Evolutionary conservation across 352 stramenopile genomes (phyloP), one percentile per base, ranked within the genome.

Genomic region (Globisporangium mamillatum): DNA sequence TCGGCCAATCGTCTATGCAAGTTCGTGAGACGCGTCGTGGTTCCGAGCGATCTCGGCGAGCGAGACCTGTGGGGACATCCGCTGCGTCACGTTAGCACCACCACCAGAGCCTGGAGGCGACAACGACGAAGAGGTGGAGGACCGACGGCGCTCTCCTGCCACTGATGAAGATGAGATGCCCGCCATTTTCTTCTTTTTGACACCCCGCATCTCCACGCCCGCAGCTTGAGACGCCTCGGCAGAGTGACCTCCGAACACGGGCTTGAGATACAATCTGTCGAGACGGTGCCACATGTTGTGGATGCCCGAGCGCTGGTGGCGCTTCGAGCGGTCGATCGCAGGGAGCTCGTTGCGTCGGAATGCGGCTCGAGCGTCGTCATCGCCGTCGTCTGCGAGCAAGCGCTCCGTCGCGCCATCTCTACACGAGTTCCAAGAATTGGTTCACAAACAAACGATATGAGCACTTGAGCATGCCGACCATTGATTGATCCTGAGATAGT

Each of bases 261-360:
- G 85, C 75, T 92, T 93, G 32, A 93, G 69, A 57, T 91, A 91
- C 68, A 81, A 83, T 53, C 89, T 85, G 66, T 93, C 85, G 36
- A 93, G 46, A 3, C 70, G 72, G 52, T 89, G 78, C 85, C 85
- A 93, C 2, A 86, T 56, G 9, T 76, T 74, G 60, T 90, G 81
- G 36, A 93, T 89, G 46, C 84, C 83, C 4, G 71, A 71, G 18
- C 66, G 79, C 29, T 73, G 75, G 6, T 72, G 73, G 44, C 70
- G 80, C 25, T 73, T 79, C 4, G 60, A 67, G 2, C 69, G 73
- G 32, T 78, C 75, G 48, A 81, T 81, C 10, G 74, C 73, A 22
- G 60, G 60, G 8, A 62, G n/a, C 14, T 63, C 66, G 41, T 20
- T 67, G 52, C 66, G 59, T 55, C 62, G 80, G 64, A 88, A 86